Evolutionary conservation across 2,329 filamentous ascomycete genomes (phyloP), one percentile per base, ranked within the genome.

Genomic region (Verticillium longisporum): DNA sequence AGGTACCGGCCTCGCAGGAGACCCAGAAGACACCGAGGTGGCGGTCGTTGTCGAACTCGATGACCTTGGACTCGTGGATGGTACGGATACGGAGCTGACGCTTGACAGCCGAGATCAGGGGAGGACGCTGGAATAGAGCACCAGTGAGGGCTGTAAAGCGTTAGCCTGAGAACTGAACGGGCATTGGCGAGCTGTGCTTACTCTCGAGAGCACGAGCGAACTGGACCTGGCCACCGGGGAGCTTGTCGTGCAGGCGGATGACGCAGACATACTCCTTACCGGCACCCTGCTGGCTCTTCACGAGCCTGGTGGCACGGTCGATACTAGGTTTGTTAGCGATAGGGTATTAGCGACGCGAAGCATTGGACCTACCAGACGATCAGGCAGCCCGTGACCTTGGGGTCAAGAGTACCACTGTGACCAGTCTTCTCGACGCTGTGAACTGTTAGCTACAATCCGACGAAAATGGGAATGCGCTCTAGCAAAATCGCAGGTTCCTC

Each of bases 231-330:
- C 94, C 94, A 67, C 94, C 95, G 59, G 93, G 91, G 60, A 99
- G 84, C 80, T 93, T 96, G 80, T 96, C 93, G 79, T 99, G 95
- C 65, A 99, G 85, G 71, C 95, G 87, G 71, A 98, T 92, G 63
- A 98, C 92, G 71, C 90, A 93, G 60, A 98, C 93, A 75, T 99
- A 99, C 81, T 99, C 95, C 83, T 99, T 99, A 84, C 95, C 95
- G 64, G 95, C 95, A 72, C 94, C 93, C 79, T 99, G 95, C 80
- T 99, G 95, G 59, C 93, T 97, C 84, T 99, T 99, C 76, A 99
- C 95, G 62, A 99, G 88, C 72, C 95, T 90, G 67, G 95, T 99
- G 60, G 95, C 95, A 72, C 95, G 92, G 79, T 98, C 95, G 74
- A 98, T 91, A 78, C 66, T 65, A 55, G 31, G 15, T 4, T n/a